Evolutionary conservation across 2,329 filamentous ascomycete species (phyloP).

Genomic region (Phoma herbarum): DNA sequence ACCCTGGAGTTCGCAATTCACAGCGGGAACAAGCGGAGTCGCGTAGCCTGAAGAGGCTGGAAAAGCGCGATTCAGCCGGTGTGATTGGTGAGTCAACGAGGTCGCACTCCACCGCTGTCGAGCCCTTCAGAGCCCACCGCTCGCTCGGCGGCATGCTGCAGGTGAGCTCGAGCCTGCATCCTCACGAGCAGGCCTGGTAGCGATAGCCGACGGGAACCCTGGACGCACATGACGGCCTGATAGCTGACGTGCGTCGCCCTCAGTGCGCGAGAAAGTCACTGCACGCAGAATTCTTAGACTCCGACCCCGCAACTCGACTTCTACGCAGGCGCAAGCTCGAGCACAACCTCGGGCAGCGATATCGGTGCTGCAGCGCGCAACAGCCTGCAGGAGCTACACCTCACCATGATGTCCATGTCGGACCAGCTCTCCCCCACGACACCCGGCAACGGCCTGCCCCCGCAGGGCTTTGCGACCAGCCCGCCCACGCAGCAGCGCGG

Average conservation of each 20-base stretch:
- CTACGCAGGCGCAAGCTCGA: slow-evolving; percentile 8
- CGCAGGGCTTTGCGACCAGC: slow-evolving; percentile 41
- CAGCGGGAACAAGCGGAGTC: slow-evolving; percentile 20
- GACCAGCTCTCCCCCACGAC: slow-evolving; percentile 41
- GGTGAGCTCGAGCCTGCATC: slow-evolving; percentile 23
- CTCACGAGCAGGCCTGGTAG: slow-evolving; percentile 12
- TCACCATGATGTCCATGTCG: slow-evolving; percentile 22
- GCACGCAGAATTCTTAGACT: slow-evolving; percentile 9
- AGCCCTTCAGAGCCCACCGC: slow-evolving; percentile 15
- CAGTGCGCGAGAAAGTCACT: slow-evolving; percentile 14
- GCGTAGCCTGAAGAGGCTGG: slow-evolving; percentile 23
- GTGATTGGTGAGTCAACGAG: slow-evolving; percentile 15
- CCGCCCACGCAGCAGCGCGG: slow-evolving; percentile 43
- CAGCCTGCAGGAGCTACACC: slow-evolving; percentile 22
- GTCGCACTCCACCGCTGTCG: slow-evolving; percentile 13
- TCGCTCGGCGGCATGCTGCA: slow-evolving; percentile 29
- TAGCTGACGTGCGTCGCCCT: slow-evolving; percentile 18
- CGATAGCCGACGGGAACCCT: slow-evolving; percentile 22
- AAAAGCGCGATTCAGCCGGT: not conserved
- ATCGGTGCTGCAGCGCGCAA: slow-evolving; percentile 29
- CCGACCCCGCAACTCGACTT: slow-evolving; percentile 19
- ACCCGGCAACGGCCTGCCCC: slow-evolving; percentile 33
- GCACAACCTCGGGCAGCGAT: slow-evolving; percentile 27
- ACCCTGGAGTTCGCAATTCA: slow-evolving; percentile 18
- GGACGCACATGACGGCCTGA: slow-evolving; percentile 8